Base-by-base conservation (phyloP, 768 basidiomycete genomes). In the Austroboletus eburneus region DNA sequence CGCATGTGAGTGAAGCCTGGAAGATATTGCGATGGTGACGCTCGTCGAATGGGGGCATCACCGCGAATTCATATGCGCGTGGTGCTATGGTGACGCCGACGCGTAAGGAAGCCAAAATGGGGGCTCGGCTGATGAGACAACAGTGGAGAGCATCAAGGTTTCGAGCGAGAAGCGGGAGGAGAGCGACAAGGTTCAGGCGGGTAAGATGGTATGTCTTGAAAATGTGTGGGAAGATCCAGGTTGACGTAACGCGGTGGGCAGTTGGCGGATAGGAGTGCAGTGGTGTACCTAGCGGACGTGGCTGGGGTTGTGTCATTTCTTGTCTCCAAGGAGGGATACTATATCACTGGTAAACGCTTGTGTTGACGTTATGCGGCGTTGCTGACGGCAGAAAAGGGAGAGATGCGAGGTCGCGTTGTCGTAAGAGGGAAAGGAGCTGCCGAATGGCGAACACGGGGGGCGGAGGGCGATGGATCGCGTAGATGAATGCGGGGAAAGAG, bases 31-130 rank as follows among this genome's bases (percentile, higher is more conserved):
- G n/a, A n/a, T 32, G 43, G 3, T 6, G n/a, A 24, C 16, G 65
- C 65, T 57, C 0, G 20, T 57, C n/a, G 67, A 69, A 52, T 56
- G 60, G 24, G 57, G 51, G 25, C 41, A 65, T 65, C 46, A 62
- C 54, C 7, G 63, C 57, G 13, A 58, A 63, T 54, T 52, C 66
- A 44, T 67, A 54, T 54, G 57, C 67, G 23, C 65, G 65, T 16
- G 55, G 54, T 10, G 43, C 48, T 27, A 60, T 69, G 13, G 40
- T 46, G 37, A 70, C 68, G 16, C 16, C 39, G 14, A 59, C 64
- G 55, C 7, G 52, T 46, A 48, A 51, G 61, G 27, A 37, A 5
- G 23, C 9, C n/a, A n/a, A n/a, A n/a, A n/a, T n/a, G n/a, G n/a
- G n/a, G 12, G 36, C 38, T 36, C 20, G 32, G 25, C 20, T 29